phyloP scores from a whole-genome alignment of 768 basidiomycete species.

The Mycena chlorophos region DNA sequence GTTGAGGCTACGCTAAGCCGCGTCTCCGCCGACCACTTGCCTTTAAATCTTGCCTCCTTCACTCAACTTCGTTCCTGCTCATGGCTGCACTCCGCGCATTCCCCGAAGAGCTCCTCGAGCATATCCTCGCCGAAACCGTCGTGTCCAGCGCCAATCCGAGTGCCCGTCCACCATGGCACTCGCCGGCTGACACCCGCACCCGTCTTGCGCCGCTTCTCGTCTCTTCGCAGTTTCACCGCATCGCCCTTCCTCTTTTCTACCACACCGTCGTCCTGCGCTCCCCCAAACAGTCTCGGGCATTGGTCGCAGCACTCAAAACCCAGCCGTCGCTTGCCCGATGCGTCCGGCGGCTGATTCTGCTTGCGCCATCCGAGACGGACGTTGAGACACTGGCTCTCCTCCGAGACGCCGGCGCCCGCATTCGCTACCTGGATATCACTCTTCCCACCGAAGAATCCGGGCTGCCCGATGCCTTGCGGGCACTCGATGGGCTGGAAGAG shows the following conservation, averaged over 20 bases:
- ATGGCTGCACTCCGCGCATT: constrained; percentile 15
- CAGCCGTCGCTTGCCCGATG: constrained; percentile 39
- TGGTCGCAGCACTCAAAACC: constrained; percentile 36
- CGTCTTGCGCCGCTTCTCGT: constrained; percentile 50
- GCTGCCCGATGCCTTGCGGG: constrained; percentile 34
- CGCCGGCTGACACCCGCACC: constrained; percentile 17
- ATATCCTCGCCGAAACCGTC: constrained; percentile 40
- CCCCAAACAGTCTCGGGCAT: constrained; percentile 36
- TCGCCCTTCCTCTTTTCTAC: constrained; percentile 60
- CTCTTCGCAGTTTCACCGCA: constrained; percentile 52
- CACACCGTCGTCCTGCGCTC: constrained; percentile 48
- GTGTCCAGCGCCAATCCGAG: constrained; percentile 22
- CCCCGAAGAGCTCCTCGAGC: constrained; percentile 44
- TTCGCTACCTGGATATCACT: constrained; percentile 43
- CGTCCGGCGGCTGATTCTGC: constrained; percentile 44
- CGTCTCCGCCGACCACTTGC: neutral
- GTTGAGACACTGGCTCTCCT: constrained; percentile 38
- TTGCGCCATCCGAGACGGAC: constrained; percentile 41
- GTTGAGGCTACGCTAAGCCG: neutral
- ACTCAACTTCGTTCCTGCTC: neutral
- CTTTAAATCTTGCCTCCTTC: neutral
- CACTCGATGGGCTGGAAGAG: constrained; percentile 39
- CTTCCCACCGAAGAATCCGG: constrained; percentile 25
- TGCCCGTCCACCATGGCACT: constrained; percentile 27
- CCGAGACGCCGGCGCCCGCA: constrained; percentile 20